phyloP scores from a whole-genome alignment of 1,284 basidiomycete genomes.

The Coniferiporia weirii region DNA sequence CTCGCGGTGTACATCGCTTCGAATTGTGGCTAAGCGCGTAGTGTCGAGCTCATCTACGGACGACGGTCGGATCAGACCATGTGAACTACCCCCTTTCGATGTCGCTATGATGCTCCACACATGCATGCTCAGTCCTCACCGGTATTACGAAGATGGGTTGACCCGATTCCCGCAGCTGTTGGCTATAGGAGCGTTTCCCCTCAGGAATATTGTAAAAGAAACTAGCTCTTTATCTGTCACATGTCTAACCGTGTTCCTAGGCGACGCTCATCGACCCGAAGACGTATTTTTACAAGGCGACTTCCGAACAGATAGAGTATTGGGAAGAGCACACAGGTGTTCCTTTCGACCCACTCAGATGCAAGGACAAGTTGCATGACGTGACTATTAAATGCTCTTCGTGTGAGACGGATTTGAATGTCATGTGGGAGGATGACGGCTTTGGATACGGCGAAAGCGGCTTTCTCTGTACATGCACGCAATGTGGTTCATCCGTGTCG shows the following conservation, averaged over 20 bases:
- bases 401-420: not conserved
- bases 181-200: not conserved
- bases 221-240: not conserved
- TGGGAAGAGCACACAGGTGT: not conserved
- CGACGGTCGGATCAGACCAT: not conserved
- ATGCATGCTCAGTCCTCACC: not conserved
- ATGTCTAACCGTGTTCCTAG: not conserved
- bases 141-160: not conserved
- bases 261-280: not conserved
- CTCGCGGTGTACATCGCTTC: not conserved
- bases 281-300: not conserved
- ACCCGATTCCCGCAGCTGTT: not conserved
- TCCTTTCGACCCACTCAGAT: not conserved
- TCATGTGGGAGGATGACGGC: not conserved
- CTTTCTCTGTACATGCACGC: not conserved
- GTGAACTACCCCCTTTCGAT: not conserved
- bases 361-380: not conserved
- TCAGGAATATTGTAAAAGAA: not conserved
- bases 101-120: not conserved
- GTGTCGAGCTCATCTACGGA: not conserved
- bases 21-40: not conserved
- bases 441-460: not conserved
- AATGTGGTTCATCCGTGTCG: not conserved
- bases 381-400: not conserved
- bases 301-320: not conserved